phyloP scores from a whole-genome alignment of 192 early-diverging fungal species.

The Blastocladiella britannica region DNA sequence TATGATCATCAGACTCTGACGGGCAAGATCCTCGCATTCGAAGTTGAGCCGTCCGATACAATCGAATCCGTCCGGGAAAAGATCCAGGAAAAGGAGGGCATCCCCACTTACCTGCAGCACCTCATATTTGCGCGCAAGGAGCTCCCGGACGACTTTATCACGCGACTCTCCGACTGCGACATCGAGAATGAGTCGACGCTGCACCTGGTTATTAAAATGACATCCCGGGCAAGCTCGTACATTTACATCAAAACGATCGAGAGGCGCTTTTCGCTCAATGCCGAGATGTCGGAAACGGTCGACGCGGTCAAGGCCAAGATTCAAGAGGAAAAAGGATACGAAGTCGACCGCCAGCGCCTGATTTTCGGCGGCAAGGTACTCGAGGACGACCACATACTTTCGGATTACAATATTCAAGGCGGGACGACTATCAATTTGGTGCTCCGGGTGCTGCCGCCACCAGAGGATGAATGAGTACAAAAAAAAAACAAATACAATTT shows the following conservation, averaged over 20 bases:
- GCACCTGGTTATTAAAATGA: constrained; percentile 45
- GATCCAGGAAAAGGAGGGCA: constrained; percentile 76
- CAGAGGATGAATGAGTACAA: no score
- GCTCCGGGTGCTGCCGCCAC: no score
- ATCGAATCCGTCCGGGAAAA: constrained; percentile 67
- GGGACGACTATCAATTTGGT: constrained; percentile 47
- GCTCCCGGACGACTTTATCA: constrained; percentile 22
- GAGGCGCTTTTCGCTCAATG: no score
- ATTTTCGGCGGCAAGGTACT: constrained; percentile 64
- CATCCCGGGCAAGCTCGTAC: no score
- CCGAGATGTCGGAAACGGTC: no score
- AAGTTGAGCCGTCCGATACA: constrained; percentile 52
- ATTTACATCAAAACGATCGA: no score
- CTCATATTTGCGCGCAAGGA: constrained; percentile 61
- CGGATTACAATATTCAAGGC: constrained; percentile 53
- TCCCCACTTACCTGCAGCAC: constrained; percentile 64
- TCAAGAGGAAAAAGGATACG: constrained; percentile 58
- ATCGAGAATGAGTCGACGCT: constrained; percentile 50
- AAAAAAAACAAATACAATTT: no score
- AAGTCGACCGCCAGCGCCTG: constrained; percentile 54
- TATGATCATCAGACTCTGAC: constrained; percentile 86
- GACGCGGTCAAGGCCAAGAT: constrained; percentile 62
- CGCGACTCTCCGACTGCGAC: constrained; percentile 21
- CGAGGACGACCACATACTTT: constrained; percentile 47
- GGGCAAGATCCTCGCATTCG: constrained; percentile 91